Conservation (phyloP, 2,329 filamentous ascomycete species). For the Ceratocystis colombiana region DNA sequence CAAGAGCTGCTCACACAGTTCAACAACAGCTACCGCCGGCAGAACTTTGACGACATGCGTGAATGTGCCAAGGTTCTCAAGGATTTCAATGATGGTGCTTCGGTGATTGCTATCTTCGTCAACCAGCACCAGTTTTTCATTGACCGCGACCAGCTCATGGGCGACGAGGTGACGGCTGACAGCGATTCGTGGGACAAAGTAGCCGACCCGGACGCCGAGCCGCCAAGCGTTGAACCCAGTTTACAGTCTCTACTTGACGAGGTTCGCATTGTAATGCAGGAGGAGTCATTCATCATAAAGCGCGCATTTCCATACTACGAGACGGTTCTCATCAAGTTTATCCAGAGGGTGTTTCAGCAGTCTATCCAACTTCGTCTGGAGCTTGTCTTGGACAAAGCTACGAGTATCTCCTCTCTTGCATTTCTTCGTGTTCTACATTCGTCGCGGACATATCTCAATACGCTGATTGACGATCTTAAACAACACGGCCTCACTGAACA, state of each 20-base stretch:
- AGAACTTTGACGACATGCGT: slow-evolving; percentile 96
- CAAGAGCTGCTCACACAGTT: slow-evolving; percentile 94
- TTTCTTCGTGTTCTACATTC: slow-evolving; percentile 87
- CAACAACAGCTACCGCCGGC: slow-evolving; percentile 88
- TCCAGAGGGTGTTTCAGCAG: slow-evolving; percentile 94
- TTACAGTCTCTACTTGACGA: slow-evolving; percentile 88
- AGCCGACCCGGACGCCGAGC: slow-evolving; percentile 86
- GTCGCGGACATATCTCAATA: slow-evolving; percentile 77
- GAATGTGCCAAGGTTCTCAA: slow-evolving; percentile 89
- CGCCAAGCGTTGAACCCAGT: slow-evolving; percentile 82
- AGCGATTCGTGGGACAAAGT: slow-evolving; percentile 78
- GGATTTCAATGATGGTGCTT: slow-evolving; percentile 92
- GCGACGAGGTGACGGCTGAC: slow-evolving; percentile 70
- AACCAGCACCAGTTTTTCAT: slow-evolving; percentile 99
- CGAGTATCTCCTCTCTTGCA: slow-evolving; percentile 79
- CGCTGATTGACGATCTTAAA: slow-evolving; percentile 85
- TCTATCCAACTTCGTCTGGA: slow-evolving; percentile 94
- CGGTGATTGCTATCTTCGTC: slow-evolving; percentile 90
- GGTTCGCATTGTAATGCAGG: slow-evolving; percentile 88
- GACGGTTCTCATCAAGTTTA: slow-evolving; percentile 81
- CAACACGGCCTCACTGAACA: slow-evolving; percentile 90
- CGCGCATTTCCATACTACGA: slow-evolving; percentile 94
- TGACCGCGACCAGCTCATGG: slow-evolving; percentile 81
- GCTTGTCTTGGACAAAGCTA: slow-evolving; percentile 90
- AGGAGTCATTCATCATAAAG: slow-evolving; percentile 94